Conservation (phyloP, 176 grass and related monocot genomes). For the Melocanna baccifera region DNA sequence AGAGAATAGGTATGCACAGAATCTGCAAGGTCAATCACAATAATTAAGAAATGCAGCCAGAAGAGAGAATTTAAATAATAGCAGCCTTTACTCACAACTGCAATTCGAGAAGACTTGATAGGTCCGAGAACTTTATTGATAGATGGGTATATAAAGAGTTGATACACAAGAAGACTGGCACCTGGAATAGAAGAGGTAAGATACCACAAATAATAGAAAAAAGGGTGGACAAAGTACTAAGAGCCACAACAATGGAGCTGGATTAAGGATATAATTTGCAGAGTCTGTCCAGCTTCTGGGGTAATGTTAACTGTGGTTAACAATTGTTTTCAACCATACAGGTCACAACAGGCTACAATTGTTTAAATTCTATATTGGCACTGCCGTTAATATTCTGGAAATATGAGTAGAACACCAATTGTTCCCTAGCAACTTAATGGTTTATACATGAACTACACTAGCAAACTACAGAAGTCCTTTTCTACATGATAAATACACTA, state of each 20-base stretch:
- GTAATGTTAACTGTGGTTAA: not conserved
- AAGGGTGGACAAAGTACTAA: not conserved
- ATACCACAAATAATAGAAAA: not conserved
- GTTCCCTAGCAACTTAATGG: not conserved
- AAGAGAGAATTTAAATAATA: conserved; percentile 21
- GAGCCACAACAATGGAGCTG: not conserved
- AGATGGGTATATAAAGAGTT: conserved; percentile 56
- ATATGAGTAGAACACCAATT: not conserved
- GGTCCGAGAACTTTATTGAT: conserved; percentile 55
- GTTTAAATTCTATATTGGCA: not conserved
- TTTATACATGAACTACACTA: not conserved
- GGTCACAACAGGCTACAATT: not conserved
- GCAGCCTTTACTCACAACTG: conserved; percentile 49
- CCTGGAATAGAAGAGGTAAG: conserved; percentile 44
- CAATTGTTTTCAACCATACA: not conserved
- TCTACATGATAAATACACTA: not conserved
- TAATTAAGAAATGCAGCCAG: conserved; percentile 1
- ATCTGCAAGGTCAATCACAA: conserved; percentile 29
- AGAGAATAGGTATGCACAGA: conserved; percentile 56
- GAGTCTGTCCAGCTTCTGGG: not conserved
- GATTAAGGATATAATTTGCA: not conserved
- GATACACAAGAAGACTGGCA: conserved; percentile 60
- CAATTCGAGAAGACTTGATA: conserved; percentile 47
- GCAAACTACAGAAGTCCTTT: not conserved
- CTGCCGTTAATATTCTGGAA: not conserved